Evolutionary conservation across 2,329 filamentous ascomycete genomes (phyloP), one percentile per base, ranked within the genome.

Genomic region (Ophiosphaerella korrae): DNA sequence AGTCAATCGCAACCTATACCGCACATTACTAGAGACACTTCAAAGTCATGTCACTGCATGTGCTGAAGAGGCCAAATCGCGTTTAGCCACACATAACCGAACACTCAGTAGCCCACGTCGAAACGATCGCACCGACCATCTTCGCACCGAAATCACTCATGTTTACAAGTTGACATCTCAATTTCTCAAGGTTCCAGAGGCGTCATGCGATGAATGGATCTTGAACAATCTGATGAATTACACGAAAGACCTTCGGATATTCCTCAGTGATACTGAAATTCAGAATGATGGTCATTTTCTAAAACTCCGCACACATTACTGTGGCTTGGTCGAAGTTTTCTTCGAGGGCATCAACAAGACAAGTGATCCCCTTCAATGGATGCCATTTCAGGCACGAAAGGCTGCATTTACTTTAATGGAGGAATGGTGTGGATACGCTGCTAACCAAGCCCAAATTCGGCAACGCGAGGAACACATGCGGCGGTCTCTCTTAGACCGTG

Each of bases 351-450:
- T 97, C 63, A 94, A 93, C 62, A 84, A 87, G 44, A 91, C 91
- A 0, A 87, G 86, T 54, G 90, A 97, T 53, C 89, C 92, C 1
- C 88, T 90, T 4, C 84, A 91, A 29, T 99, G 94, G 93, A 94
- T 99, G 85, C 92, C 94, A 0, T 99, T 99, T 67, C 94, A 99
- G 71, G 90, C 92, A 11, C 83, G 95, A 35, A 96, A 97, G 70
- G 97, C 94, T 5, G 89, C 93, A 0, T 99, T 99, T 68, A 88
- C 92, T 0, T 78, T 99, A 41, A 97, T 99, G 92, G 94, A 99
- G 74, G 93, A 97, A 59, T 99, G 95, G 95, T 99, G 94, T 70
- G 94, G 94, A 2, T 97, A 95, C 71, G 96, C 92, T 7, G 91
- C 92, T 0, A 96, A 97, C 58, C 91, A 95, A 69, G 81, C 78